Evolutionary conservation across 2,329 filamentous ascomycete species (phyloP).

Genomic region (Penicillium crustosum): DNA sequence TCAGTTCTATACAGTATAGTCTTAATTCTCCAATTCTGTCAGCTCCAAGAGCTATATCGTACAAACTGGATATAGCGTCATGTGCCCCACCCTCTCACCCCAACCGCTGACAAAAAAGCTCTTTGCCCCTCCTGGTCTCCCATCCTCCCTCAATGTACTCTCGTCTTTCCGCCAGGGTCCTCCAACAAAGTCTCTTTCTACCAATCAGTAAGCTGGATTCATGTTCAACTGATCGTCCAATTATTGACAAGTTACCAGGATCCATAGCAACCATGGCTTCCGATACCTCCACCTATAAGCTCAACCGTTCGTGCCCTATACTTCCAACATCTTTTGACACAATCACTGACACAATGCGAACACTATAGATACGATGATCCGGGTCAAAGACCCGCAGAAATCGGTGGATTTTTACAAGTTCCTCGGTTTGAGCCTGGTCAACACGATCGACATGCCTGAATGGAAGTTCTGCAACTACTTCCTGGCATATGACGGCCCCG

Average conservation of each 20-base stretch:
- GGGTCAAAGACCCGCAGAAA: constrained; percentile 88
- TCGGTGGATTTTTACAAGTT: constrained; percentile 93
- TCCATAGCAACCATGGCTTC: constrained; percentile 53
- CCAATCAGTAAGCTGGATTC: constrained; percentile 22
- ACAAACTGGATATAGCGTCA: constrained; percentile 6
- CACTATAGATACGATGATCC: constrained; percentile 63
- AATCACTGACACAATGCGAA: constrained; percentile 19
- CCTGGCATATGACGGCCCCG: constrained; percentile 78
- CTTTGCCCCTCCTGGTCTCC: background rate
- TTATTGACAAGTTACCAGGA: constrained; percentile 26
- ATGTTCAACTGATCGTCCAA: constrained; percentile 1
- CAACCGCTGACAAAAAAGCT: constrained; percentile 20
- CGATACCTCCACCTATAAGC: constrained; percentile 63
- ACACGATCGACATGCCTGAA: constrained; percentile 78
- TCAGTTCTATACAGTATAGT: background rate
- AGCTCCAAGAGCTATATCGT: no score
- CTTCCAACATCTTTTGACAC: background rate
- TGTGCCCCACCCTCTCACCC: constrained; percentile 14
- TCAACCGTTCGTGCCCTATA: constrained; percentile 55
- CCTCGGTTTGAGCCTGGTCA: constrained; percentile 80
- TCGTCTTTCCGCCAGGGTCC: constrained; percentile 26
- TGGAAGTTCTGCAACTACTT: constrained; percentile 96
- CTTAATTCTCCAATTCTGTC: no score
- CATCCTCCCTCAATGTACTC: constrained; percentile 25
- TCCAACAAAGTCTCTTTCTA: constrained; percentile 14